phyloP scores from a whole-genome alignment of 139 green algal species.

The Marvania coccoides region DNA sequence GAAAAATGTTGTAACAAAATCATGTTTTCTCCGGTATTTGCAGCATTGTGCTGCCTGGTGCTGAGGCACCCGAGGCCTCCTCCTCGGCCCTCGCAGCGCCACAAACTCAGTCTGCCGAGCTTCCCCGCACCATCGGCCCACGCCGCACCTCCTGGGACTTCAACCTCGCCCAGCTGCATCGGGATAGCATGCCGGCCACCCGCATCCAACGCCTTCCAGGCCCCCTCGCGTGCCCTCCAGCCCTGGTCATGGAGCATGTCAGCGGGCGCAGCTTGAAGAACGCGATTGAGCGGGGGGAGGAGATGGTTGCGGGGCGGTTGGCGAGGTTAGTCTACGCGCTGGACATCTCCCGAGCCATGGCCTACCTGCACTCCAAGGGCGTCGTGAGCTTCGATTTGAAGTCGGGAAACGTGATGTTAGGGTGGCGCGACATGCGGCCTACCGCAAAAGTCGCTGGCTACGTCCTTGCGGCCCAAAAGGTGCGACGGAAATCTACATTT shows the following conservation, averaged over 20 bases:
- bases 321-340: conserved; percentile 14
- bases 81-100: no score
- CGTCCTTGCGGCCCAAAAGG: conserved; percentile 6
- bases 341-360: background rate
- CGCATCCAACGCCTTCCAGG: background rate
- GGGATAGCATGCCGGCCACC: no score
- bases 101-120: no score
- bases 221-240: conserved; percentile 13
- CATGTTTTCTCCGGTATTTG: no score
- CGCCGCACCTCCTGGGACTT: background rate
- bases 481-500: no score
- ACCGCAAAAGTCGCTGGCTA: conserved; percentile 20
- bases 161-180: no score
- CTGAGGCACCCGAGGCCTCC: no score
- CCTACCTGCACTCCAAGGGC: conserved; percentile 10
- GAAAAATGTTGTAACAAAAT: no score
- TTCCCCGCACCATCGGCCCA: no score
- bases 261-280: conserved; percentile 19
- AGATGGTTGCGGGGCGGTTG: conserved; percentile 1
- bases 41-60: background rate
- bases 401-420: conserved; percentile 17
- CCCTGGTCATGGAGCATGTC: conserved; percentile 50
- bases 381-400: conserved; percentile 19
- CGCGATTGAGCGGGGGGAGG: background rate
- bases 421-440: conserved; percentile 18